Conservation (phyloP, 2,329 filamentous ascomycete species). For the Colletotrichum destructivum region DNA sequence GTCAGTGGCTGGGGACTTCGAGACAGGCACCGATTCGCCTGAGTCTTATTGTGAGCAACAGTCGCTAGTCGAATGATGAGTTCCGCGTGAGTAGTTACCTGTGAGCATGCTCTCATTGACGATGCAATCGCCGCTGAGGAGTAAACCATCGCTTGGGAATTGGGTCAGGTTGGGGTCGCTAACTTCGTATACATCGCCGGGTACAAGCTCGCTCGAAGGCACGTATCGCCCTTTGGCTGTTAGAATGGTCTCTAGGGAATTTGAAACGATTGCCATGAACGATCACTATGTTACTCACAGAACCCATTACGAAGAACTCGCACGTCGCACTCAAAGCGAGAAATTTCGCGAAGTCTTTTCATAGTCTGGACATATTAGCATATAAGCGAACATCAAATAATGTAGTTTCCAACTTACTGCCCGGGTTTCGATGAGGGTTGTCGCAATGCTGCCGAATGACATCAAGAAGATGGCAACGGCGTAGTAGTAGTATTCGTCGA, state of each 20-base stretch:
- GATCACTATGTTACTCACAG: slow-evolving; percentile 71
- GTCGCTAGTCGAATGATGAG: neutral
- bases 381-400: slow-evolving; percentile 8
- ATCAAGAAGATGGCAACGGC: slow-evolving; percentile 95
- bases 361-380: slow-evolving; percentile 74
- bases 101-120: slow-evolving; percentile 99
- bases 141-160: slow-evolving; percentile 91
- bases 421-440: slow-evolving; percentile 91
- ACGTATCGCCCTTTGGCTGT: slow-evolving; percentile 77
- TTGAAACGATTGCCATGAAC: neutral
- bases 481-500: slow-evolving; percentile 99
- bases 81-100: slow-evolving; percentile 46
- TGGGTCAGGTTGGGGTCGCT: slow-evolving; percentile 92
- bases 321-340: slow-evolving; percentile 94
- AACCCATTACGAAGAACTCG: slow-evolving; percentile 95
- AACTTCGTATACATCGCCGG: slow-evolving; percentile 96
- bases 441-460: slow-evolving; percentile 90
- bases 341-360: slow-evolving; percentile 90
- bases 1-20: slow-evolving; percentile 88
- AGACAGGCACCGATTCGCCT: slow-evolving; percentile 96
- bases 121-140: slow-evolving; percentile 95
- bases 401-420: slow-evolving; percentile 67
- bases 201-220: slow-evolving; percentile 88
- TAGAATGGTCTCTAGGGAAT: neutral
- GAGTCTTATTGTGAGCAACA: slow-evolving; percentile 14